phyloP scores from a whole-genome alignment of 768 basidiomycete species.

The Tylopilus rubrobrunneus region DNA sequence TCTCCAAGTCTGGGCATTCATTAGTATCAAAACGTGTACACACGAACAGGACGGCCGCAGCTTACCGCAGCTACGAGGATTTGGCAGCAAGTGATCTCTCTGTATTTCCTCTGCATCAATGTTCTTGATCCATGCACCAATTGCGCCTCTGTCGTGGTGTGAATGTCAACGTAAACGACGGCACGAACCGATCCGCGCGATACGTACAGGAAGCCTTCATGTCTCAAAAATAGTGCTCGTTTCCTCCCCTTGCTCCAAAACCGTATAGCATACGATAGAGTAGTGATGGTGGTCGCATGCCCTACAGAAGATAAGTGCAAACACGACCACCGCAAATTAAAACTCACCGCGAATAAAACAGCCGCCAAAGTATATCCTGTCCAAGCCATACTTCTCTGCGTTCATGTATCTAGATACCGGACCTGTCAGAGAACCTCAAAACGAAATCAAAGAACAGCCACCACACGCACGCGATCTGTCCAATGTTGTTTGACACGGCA shows the following conservation, averaged over 20 bases:
- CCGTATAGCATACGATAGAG: constrained; percentile 96
- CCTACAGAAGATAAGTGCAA: constrained; percentile 44
- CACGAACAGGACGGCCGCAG: neutral
- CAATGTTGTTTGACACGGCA: constrained; percentile 98
- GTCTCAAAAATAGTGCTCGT: constrained; percentile 91
- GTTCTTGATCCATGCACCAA: constrained; percentile 98
- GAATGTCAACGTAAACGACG: neutral
- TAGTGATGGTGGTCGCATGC: constrained; percentile 95
- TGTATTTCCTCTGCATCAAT: constrained; percentile 51
- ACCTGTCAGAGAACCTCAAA: constrained; percentile 11
- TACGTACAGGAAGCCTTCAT: constrained; percentile 95
- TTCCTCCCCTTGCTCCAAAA: constrained; percentile 99
- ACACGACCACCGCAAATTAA: neutral
- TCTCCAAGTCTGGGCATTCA: neutral
- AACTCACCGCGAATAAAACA: constrained; percentile 93
- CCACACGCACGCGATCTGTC: constrained; percentile 89
- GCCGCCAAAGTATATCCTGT: constrained; percentile 98
- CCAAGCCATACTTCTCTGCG: constrained; percentile 95
- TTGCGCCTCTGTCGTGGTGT: constrained; percentile 61
- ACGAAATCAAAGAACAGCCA: constrained; percentile 5
- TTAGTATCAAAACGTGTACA: neutral
- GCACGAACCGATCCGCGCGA: neutral
- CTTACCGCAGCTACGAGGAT: constrained; percentile 10
- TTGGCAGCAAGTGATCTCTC: constrained; percentile 1
- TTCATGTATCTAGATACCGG: constrained; percentile 74